Conservation (phyloP, 176 grass and related monocot species). For the Metroxylon sagu region DNA sequence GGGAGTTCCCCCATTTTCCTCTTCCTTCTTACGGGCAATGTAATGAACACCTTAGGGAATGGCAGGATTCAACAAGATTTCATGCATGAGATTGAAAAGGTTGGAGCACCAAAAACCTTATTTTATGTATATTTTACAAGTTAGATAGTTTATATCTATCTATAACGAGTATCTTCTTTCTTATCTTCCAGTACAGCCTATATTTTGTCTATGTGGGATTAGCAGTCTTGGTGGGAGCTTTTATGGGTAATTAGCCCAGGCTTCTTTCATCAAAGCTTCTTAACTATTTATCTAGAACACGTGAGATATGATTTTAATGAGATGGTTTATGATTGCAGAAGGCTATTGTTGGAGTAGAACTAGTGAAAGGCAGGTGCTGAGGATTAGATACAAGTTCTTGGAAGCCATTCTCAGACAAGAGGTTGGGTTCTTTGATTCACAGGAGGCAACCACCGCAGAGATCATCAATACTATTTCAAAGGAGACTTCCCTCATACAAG, state of each 20-base stretch:
- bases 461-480: slow-evolving; percentile 97
- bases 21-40: slow-evolving; percentile 77
- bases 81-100: slow-evolving; percentile 92
- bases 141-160: too few relatives aligned
- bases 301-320: slow-evolving; percentile 1
- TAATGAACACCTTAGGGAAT: slow-evolving; percentile 81
- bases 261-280: too few relatives aligned
- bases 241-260: slow-evolving; percentile 53
- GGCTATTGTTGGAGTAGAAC: slow-evolving; percentile 98
- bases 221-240: slow-evolving; percentile 74
- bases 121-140: too few relatives aligned
- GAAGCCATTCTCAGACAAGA: slow-evolving; percentile 90
- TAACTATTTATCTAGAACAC: background rate
- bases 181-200: slow-evolving; percentile 47
- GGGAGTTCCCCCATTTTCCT: slow-evolving; percentile 85
- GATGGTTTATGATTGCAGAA: slow-evolving; percentile 37
- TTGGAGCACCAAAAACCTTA: background rate
- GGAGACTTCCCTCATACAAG: slow-evolving; percentile 81
- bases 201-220: slow-evolving; percentile 87
- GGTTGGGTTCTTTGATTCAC: slow-evolving; percentile 91
- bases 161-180: too few relatives aligned
- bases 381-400: slow-evolving; percentile 80
- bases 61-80: slow-evolving; percentile 41
- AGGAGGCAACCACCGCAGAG: slow-evolving; percentile 88
- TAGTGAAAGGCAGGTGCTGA: slow-evolving; percentile 93